Base-by-base conservation (phyloP, 257 asterid genomes). In the Ligustrum vulgare region DNA sequence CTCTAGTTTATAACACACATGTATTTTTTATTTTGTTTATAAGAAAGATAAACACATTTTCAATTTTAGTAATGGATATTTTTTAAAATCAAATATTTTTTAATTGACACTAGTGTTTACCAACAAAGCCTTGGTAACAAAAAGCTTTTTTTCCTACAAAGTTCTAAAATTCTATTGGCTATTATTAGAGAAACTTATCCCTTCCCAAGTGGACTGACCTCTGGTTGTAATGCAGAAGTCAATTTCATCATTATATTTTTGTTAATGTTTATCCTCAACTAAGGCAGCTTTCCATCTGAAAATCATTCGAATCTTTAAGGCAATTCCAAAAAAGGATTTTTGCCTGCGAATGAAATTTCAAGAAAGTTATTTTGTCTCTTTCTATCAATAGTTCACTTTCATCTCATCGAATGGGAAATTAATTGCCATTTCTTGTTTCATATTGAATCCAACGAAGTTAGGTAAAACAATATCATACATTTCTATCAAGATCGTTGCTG, bases 161-260 rank as follows among this genome's bases (percentile, higher is more conserved):
- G 32, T n/a, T 34, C 35, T 22, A 54, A 23, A 71, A 71, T 71
- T 32, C 47, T 18, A 77, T 77, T 71, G 77, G 80, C 25, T 54
- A 76, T 36, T 60, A 25, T 25, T 63, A 60, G 32, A 58, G 23
- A 6, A 45, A 66, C 54, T 64, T 43, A 11, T 70, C 75, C 34
- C 41, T 23, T 39, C n/a, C 65, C 33, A 58, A 66, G 36, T 75
- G 73, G 78, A 74, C 66, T 11, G 3, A 11, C 23, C 16, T 51
- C 25, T 51, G 22, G 25, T 5, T 45, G 13, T 2, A 25, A 58
- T 5, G 39, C 75, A 77, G 32, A 62, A 71, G 11, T 47, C 70
- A 31, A 39, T 34, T 63, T 65, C 68, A 36, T 67, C 76, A 70
- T 63, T 62, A 60, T 25, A 58, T 20, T 35, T 58, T 69, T 69